Conservation (phyloP, 202 grass and related monocot genomes). For the Schoenoplectus tabernaemontani region DNA sequence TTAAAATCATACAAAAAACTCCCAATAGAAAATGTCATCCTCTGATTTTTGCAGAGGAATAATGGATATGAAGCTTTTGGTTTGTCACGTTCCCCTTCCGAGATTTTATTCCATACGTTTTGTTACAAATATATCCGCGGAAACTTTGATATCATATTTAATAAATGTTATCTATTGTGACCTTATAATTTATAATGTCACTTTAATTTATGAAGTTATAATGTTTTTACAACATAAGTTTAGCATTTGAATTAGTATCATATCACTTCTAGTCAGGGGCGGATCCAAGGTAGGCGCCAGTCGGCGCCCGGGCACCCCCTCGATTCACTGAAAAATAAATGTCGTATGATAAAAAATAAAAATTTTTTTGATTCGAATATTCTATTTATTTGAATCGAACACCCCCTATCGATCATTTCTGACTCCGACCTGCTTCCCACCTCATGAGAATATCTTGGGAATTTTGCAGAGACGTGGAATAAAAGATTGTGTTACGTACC, state of each 20-base stretch:
- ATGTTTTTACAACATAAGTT: background rate
- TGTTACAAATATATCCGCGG: background rate
- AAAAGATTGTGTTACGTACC: too few relatives aligned
- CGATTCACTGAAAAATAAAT: too few relatives aligned
- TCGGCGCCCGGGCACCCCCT: too few relatives aligned
- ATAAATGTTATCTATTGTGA: background rate
- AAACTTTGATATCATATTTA: background rate
- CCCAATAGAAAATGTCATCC: background rate
- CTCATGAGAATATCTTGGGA: too few relatives aligned
- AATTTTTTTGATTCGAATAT: too few relatives aligned
- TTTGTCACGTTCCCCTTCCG: background rate
- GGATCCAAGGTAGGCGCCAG: too few relatives aligned
- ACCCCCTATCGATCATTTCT: too few relatives aligned
- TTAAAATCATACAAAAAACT: background rate
- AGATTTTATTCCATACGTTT: background rate
- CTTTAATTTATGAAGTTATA: background rate
- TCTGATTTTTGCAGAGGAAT: slow-evolving; percentile 3
- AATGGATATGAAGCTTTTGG: background rate
- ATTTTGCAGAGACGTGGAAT: too few relatives aligned
- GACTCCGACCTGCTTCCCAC: too few relatives aligned
- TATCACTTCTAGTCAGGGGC: too few relatives aligned
- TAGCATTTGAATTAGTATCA: background rate
- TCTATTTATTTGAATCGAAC: too few relatives aligned
- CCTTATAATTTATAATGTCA: background rate
- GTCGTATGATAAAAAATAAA: too few relatives aligned